A percentile compares a stretch with the other conserved stretches of the same genome.
phyloP scores from a whole-genome alignment of 305 asterid species.

The Salvia sclarea region DNA sequence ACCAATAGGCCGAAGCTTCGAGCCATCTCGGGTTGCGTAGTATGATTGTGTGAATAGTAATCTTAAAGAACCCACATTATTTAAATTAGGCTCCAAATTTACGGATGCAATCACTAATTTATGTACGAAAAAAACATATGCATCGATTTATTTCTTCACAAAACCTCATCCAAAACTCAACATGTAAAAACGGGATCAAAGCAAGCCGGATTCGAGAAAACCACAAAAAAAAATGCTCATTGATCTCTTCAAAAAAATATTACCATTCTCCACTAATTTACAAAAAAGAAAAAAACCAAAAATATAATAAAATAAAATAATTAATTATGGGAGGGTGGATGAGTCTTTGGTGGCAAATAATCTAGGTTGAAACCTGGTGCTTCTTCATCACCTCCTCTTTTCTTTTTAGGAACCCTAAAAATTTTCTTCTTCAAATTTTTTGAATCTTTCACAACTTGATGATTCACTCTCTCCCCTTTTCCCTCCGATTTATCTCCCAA shows the following conservation, averaged over 20 bases:
- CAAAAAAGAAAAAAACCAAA: not conserved
- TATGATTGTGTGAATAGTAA: no score
- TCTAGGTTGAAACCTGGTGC: slow-evolving; percentile 42
- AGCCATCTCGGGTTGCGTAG: no score
- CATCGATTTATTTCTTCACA: not conserved
- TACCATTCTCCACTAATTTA: slow-evolving; percentile 18
- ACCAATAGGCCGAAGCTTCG: no score
- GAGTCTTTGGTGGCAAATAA: slow-evolving; percentile 55
- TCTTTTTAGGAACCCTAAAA: slow-evolving; percentile 26
- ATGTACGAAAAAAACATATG: not conserved
- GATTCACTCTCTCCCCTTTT: not conserved
- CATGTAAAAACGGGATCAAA: not conserved
- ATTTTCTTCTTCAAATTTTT: not conserved
- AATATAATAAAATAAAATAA: no score
- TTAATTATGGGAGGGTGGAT: slow-evolving; percentile 49
- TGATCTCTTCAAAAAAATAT: not conserved
- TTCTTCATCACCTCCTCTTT: slow-evolving; percentile 35
- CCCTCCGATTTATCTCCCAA: slow-evolving; percentile 18
- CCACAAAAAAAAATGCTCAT: not conserved
- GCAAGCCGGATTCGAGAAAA: not conserved
- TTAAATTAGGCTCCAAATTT: not conserved
- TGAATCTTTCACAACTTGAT: not conserved
- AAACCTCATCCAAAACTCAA: not conserved
- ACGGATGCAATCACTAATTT: not conserved
- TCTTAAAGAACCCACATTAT: no score